A percentile compares a stretch with the other conserved stretches of the same genome.
phyloP scores from a whole-genome alignment of 176 grass and related monocot species.

The Stipa capillata region DNA sequence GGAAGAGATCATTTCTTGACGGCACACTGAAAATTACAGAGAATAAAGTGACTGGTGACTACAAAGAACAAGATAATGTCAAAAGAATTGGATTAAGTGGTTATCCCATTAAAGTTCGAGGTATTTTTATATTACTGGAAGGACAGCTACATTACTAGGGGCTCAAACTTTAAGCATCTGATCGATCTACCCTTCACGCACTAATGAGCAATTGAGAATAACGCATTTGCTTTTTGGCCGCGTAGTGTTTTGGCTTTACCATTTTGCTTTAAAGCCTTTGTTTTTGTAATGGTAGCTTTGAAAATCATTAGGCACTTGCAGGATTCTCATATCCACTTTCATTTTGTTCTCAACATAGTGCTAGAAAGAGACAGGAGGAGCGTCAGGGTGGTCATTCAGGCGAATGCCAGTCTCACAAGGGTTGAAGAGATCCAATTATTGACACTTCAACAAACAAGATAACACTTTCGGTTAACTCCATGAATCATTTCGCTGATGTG shows the following conservation, averaged over 20 bases:
- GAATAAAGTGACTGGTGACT: not conserved
- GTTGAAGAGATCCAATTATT: not conserved
- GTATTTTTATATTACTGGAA: not conserved
- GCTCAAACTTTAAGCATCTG: slow-evolving; percentile 3
- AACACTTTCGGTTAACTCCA: not conserved
- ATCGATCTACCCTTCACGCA: not conserved
- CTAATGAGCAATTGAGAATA: not conserved
- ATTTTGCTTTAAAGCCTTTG: not conserved
- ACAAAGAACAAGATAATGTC: not conserved
- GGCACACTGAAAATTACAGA: not conserved
- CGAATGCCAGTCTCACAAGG: not conserved
- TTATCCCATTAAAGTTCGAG: not conserved
- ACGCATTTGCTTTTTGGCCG: not conserved
- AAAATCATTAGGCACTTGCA: not conserved
- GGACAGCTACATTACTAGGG: not conserved
- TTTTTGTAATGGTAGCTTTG: not conserved
- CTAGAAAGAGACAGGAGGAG: not conserved
- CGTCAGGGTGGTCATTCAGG: too few species aligned
- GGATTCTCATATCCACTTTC: slow-evolving; percentile 10
- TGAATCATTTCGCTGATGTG: not conserved
- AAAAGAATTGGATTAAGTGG: not conserved
- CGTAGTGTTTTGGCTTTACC: slow-evolving; percentile 23
- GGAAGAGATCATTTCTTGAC: not conserved
- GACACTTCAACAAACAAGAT: not conserved
- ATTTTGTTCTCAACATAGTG: not conserved